These are phyloP conservation scores for Candida xiaguanensis DNA, from an alignment of 805 yeast genomes.

Conservation along the genomic window DNA sequence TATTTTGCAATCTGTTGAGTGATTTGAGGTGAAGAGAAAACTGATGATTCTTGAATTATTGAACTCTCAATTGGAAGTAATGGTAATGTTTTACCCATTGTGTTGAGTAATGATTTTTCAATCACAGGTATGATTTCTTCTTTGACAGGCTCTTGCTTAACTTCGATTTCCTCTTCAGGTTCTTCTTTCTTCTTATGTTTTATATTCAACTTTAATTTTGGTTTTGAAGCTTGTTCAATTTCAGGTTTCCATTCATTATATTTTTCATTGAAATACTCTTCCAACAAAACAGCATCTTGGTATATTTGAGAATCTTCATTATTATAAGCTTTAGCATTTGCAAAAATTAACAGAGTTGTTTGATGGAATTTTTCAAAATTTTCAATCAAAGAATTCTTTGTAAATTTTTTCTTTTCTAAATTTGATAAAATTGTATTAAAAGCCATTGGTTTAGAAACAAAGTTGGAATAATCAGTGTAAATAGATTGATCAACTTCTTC, in stretches of 20 bases:
- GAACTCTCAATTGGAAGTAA: slow-evolving; percentile 26
- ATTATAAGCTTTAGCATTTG: slow-evolving; percentile 77
- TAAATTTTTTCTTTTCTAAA: slow-evolving; percentile 47
- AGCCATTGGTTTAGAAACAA: slow-evolving; percentile 72
- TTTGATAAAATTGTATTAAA: slow-evolving; percentile 54
- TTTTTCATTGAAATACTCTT: slow-evolving; percentile 47
- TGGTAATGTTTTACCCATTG: slow-evolving; percentile 27
- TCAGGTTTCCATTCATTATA: slow-evolving; percentile 24
- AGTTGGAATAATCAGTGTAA: slow-evolving; percentile 77
- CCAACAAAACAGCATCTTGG: slow-evolving; percentile 64
- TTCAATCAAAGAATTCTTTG: slow-evolving; percentile 27
- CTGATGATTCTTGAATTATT: slow-evolving; percentile 33
- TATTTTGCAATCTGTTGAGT: slow-evolving; percentile 12
- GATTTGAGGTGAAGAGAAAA: slow-evolving; percentile 28
- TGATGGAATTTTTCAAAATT: slow-evolving; percentile 57
- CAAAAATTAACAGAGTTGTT: slow-evolving; percentile 61
- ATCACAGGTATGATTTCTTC: slow-evolving; percentile 11
- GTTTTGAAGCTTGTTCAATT: slow-evolving; percentile 11
- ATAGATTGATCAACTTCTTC: slow-evolving; percentile 66
- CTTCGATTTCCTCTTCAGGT: slow-evolving; percentile 13
- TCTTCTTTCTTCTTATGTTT: slow-evolving; percentile 13
- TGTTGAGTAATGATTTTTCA: slow-evolving; percentile 12
- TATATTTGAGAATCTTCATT: slow-evolving; percentile 68
- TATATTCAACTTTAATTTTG: slow-evolving; percentile 25
- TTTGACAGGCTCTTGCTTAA: slow-evolving; percentile 1